Evolutionary conservation across 345 rosid genomes (phyloP).

Genomic region (Mallotus nudiflorus): DNA sequence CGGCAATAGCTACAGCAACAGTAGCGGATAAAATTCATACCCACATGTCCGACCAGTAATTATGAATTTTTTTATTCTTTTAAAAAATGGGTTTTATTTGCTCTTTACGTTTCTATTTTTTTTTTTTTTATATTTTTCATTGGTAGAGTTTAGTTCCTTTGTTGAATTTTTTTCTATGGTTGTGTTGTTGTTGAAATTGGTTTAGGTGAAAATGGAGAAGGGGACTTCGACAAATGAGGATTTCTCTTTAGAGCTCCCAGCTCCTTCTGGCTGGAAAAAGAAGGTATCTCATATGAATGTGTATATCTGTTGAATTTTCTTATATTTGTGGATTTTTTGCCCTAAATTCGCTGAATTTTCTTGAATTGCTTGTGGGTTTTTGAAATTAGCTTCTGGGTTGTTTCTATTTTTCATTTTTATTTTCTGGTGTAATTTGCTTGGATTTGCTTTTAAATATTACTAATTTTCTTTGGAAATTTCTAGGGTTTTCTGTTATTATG

Average conservation of each 20-base stretch:
- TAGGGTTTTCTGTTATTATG: not conserved
- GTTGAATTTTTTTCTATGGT: too few species aligned
- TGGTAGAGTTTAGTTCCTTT: not conserved
- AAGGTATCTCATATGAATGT: conserved; percentile 32
- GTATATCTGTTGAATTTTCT: not conserved
- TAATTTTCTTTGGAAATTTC: not conserved
- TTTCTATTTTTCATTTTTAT: not conserved
- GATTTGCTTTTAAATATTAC: not conserved
- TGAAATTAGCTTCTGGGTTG: not conserved
- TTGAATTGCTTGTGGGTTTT: not conserved
- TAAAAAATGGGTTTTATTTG: too few species aligned
- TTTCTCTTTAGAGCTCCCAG: conserved; percentile 49
- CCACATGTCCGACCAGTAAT: too few species aligned
- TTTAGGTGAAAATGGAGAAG: conserved; percentile 24
- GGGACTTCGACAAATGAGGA: conserved; percentile 25
- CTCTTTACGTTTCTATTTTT: too few species aligned
- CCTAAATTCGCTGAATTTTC: too few species aligned
- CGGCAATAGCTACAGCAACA: too few species aligned
- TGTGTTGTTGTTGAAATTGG: conserved; percentile 21
- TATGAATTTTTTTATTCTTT: too few species aligned
- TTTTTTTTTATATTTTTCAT: not conserved
- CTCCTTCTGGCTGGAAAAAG: conserved; percentile 51
- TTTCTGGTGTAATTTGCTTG: not conserved
- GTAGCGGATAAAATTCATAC: too few species aligned
- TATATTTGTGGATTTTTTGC: not conserved